phyloP scores from a whole-genome alignment of 73 alveolate genomes.

The Paramecium caudatum region DNA sequence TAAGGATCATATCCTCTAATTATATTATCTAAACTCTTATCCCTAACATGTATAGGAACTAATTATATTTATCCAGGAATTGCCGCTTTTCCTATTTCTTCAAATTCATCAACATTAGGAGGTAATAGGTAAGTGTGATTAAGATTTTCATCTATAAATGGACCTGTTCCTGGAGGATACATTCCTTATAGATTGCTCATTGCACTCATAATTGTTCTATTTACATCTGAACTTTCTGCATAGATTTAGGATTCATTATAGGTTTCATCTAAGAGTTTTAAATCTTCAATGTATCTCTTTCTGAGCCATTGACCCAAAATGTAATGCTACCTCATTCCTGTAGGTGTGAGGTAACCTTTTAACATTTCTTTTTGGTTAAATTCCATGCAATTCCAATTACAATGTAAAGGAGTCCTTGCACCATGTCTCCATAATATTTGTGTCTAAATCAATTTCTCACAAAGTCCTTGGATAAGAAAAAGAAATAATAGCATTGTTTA shows the following conservation, averaged over 20 bases:
- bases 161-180: constrained; percentile 86
- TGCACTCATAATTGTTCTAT: constrained; percentile 90
- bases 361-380: constrained; percentile 32
- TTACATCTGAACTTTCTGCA: constrained; percentile 79
- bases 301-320: constrained; percentile 81
- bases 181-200: constrained; percentile 88
- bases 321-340: constrained; percentile 84
- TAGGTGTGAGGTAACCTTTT: constrained; percentile 82
- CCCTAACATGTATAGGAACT: constrained; percentile 45
- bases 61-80: constrained; percentile 41
- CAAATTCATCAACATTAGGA: constrained; percentile 22
- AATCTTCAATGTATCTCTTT: constrained; percentile 77
- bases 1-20: constrained; percentile 33
- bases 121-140: constrained; percentile 57
- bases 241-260: constrained; percentile 76
- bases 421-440: constrained; percentile 71
- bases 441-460: constrained; percentile 44
- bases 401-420: constrained; percentile 71
- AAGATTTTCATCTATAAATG: constrained; percentile 27
- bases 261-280: constrained; percentile 67
- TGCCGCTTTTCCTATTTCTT: constrained; percentile 53
- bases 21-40: neutral
- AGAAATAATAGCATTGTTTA: neutral
- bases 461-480: constrained; percentile 7
- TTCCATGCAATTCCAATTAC: constrained; percentile 59